Conservation (phyloP, 306 rosid species). For the Cucurbita moschata region DNA sequence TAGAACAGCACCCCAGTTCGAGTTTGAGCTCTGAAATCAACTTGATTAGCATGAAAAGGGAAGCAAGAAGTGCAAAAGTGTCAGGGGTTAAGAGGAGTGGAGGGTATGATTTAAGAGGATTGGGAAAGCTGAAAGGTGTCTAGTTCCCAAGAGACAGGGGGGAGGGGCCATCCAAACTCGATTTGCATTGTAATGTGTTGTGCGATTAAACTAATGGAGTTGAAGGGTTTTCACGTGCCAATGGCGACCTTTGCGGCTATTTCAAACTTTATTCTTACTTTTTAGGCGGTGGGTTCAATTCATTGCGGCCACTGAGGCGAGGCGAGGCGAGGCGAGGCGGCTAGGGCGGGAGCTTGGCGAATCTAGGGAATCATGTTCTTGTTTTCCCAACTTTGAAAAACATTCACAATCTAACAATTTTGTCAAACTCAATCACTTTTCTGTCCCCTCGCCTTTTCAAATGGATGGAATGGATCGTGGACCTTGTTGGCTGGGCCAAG, state of each 20-base stretch:
- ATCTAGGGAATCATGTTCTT: not conserved
- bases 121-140: not conserved
- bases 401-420: not conserved
- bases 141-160: not conserved
- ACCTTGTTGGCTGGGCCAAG: not conserved
- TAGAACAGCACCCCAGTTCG: not conserved
- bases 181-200: not conserved
- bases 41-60: not conserved
- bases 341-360: not conserved
- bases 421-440: not conserved
- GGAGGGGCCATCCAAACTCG: not conserved
- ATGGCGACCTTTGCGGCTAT: constrained; percentile 4
- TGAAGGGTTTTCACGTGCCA: not conserved
- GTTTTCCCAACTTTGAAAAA: not conserved
- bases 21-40: not conserved
- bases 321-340: too few relatives aligned
- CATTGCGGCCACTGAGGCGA: not conserved
- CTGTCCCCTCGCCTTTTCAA: not conserved
- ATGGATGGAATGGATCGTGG: not conserved
- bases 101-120: not conserved
- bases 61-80: not conserved
- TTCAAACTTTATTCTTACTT: not conserved
- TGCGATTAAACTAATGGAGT: not conserved
- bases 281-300: not conserved
- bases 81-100: not conserved